Percentiles rank a stretch among this genome's conserved stretches.
These are phyloP conservation scores for Irpex sp. DNA, from an alignment of 1,284 basidiomycete genomes.

Conservation along the genomic window DNA sequence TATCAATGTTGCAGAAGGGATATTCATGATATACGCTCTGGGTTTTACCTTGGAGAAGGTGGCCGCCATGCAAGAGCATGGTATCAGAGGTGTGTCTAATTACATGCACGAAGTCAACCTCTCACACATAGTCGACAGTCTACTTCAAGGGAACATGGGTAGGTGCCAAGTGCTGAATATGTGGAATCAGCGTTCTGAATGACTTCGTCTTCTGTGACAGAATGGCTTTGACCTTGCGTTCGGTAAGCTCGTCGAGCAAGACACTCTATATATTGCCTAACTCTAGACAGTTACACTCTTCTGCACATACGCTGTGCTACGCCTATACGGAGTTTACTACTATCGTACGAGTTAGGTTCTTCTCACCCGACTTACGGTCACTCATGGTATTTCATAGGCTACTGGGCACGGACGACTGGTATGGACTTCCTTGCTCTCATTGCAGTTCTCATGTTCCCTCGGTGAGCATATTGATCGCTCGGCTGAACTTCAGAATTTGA, in stretches of 20 bases:
- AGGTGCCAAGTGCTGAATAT: slow-evolving; percentile 18
- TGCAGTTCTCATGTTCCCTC: slow-evolving; percentile 84
- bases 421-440: slow-evolving; percentile 75
- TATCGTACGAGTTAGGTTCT: slow-evolving; percentile 37
- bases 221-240: slow-evolving; percentile 92
- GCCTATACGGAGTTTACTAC: slow-evolving; percentile 70
- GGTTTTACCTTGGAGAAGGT: slow-evolving; percentile 91
- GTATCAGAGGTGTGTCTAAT: slow-evolving; percentile 61
- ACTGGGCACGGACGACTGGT: slow-evolving; percentile 61
- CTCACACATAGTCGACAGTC: slow-evolving; percentile 36
- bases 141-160: slow-evolving; percentile 85
- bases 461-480: slow-evolving; percentile 36
- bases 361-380: too few relatives aligned
- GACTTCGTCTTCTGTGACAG: slow-evolving; percentile 30
- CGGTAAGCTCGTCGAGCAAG: slow-evolving; percentile 35
- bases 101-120: not conserved
- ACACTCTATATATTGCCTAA: not conserved
- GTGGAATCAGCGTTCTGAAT: not conserved
- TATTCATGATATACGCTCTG: slow-evolving; percentile 83
- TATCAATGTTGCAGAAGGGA: slow-evolving; percentile 62
- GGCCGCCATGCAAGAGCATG: slow-evolving; percentile 93
- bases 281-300: slow-evolving; percentile 68
- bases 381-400: slow-evolving; percentile 33
- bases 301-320: slow-evolving; percentile 68
- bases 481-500: not conserved